These are phyloP conservation scores for Knoxdaviesia capensis DNA, from an alignment of 2,329 filamentous ascomycete genomes.

Conservation along the genomic window DNA sequence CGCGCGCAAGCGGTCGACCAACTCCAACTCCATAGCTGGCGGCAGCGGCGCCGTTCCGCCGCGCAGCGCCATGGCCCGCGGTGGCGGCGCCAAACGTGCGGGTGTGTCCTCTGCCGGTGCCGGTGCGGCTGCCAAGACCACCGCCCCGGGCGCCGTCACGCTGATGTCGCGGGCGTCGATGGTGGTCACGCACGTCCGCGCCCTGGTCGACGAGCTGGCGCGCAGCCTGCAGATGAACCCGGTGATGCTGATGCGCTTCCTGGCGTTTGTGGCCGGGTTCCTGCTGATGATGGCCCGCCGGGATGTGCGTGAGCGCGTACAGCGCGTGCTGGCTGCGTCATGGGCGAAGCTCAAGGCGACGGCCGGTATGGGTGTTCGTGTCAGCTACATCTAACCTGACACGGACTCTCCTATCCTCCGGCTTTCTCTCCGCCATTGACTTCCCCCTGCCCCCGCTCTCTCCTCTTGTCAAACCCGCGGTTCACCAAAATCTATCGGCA, in stretches of 20 bases:
- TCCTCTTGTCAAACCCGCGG: not conserved
- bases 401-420: not conserved
- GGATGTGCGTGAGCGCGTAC: slow-evolving; percentile 55
- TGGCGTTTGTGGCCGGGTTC: slow-evolving; percentile 66
- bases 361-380: slow-evolving; percentile 90
- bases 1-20: not conserved
- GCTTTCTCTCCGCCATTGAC: not conserved
- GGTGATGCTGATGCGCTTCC: slow-evolving; percentile 33
- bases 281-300: slow-evolving; percentile 55
- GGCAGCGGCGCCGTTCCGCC: slow-evolving; percentile 4
- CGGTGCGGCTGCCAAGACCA: slow-evolving; percentile 11
- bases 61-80: slow-evolving; percentile 11
- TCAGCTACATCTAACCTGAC: slow-evolving; percentile 63
- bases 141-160: slow-evolving; percentile 14
- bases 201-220: slow-evolving; percentile 29
- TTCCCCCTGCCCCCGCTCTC: not conserved
- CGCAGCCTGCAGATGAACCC: slow-evolving; percentile 34
- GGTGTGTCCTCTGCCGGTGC: slow-evolving; percentile 8
- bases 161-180: slow-evolving; percentile 27
- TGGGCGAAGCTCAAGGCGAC: slow-evolving; percentile 74
- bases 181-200: slow-evolving; percentile 30
- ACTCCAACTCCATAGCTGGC: not conserved
- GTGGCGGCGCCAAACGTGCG: slow-evolving; percentile 7
- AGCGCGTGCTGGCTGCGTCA: slow-evolving; percentile 43
- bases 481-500: not conserved